Conservation (phyloP, 306 rosid genomes). For the Quercus alba region DNA sequence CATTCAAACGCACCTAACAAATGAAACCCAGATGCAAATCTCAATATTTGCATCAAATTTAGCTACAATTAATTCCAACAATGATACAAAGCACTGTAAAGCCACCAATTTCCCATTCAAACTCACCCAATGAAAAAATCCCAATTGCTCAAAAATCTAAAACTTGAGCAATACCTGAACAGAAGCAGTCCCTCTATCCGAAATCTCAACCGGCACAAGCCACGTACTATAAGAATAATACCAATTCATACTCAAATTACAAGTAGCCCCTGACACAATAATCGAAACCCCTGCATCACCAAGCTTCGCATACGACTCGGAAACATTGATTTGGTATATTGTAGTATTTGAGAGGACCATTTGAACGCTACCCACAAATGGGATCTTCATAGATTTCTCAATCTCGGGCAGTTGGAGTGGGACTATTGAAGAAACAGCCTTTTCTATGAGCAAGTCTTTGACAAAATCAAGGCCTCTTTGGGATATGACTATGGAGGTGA, state of each 20-base stretch:
- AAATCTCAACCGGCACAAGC: constrained; percentile 61
- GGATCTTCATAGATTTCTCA: constrained; percentile 50
- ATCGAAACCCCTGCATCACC: constrained; percentile 58
- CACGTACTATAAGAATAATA: constrained; percentile 66
- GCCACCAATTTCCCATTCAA: neutral
- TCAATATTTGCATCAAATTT: neutral
- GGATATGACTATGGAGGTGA: constrained; percentile 55
- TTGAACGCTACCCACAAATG: constrained; percentile 59
- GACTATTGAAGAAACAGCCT: constrained; percentile 64
- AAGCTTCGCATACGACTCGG: constrained; percentile 51
- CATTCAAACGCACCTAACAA: neutral
- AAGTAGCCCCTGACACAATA: constrained; percentile 62
- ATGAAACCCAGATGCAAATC: neutral
- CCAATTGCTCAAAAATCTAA: neutral
- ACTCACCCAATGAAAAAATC: neutral
- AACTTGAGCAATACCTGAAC: constrained; percentile 52
- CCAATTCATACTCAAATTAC: constrained; percentile 83
- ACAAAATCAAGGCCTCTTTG: constrained; percentile 78
- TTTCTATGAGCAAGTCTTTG: constrained; percentile 52
- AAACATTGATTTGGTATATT: constrained; percentile 57
- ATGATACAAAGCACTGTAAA: neutral
- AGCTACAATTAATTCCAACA: neutral
- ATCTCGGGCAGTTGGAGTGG: constrained; percentile 65
- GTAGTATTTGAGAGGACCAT: constrained; percentile 60
- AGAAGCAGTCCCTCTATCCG: constrained; percentile 66